Base-by-base conservation (phyloP, 768 basidiomycete genomes). In the Serendipita sp. region DNA sequence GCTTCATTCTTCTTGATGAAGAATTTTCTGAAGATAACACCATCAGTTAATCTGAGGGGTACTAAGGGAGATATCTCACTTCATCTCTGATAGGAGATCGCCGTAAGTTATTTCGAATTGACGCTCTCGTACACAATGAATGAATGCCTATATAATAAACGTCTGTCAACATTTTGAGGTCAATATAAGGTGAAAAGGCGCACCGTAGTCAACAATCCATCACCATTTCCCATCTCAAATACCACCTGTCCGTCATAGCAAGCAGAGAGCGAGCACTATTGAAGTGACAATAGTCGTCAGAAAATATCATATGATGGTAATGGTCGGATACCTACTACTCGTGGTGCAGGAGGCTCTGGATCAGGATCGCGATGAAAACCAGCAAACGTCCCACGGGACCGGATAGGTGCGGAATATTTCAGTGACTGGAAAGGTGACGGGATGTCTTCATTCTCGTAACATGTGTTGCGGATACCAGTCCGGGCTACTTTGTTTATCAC, bases 131-230 rank as follows among this genome's bases (percentile, higher is more conserved):
- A 60, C 35, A 30, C 56, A 60, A 30, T 60, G 16, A 60, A 60
- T 60, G 56, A 60, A 60, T 32, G 56, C 56, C 56, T 60, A n/a
- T 51, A n/a, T n/a, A 51, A 8, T n/a, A 32, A 30, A 10, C 18
- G 30, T 18, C 8, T 23, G 10, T 52, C 18, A 60, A 10, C 56
- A 60, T n/a, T 35, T 10, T 30, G n/a, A 4, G 18, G 4, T 60
- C 18, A 23, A 52, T 7, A 8, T 8, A 11, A 35, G 3, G 18
- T n/a, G n/a, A 11, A 32, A 11, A 10, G 56, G 11, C 56, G 35
- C n/a, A 60, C 56, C 56, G 56, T 28, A 60, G 56, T 60, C 4
- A 60, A 18, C 56, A 60, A 60, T 4, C 56, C 56, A 36, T 60
- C 56, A 10, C 56, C 56, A 38, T 60, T 60, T n/a, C 56, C 56